phyloP scores from a whole-genome alignment of 495 filamentous ascomycete species.

The Hypoxylon trugodes region DNA sequence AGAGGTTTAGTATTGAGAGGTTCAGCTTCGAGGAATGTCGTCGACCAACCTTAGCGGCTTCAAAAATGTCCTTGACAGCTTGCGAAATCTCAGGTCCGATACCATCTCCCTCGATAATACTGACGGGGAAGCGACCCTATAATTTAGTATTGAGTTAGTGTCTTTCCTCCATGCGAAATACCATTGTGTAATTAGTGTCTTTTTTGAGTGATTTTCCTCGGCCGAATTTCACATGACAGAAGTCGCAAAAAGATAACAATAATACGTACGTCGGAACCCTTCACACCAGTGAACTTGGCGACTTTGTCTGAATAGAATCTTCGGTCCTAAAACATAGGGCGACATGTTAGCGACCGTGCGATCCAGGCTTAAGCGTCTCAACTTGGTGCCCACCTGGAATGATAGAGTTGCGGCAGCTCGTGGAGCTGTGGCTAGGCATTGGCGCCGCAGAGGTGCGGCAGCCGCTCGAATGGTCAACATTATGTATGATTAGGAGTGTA shows the following conservation, averaged over 20 bases:
- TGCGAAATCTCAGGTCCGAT: slow-evolving; percentile 98
- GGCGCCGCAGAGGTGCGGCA: slow-evolving; percentile 61
- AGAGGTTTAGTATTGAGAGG: slow-evolving; percentile 30
- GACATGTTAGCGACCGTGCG: slow-evolving; percentile 37
- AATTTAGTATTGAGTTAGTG: slow-evolving; percentile 10
- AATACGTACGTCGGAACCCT: slow-evolving; percentile 81
- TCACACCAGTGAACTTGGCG: slow-evolving; percentile 90
- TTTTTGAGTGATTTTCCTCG: slow-evolving; percentile 58
- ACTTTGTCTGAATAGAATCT: slow-evolving; percentile 71
- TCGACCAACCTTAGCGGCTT: slow-evolving; percentile 81
- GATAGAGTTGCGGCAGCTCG: slow-evolving; percentile 56
- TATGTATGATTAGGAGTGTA: slow-evolving; percentile 42
- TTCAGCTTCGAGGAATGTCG: slow-evolving; percentile 25
- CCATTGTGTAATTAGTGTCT: not conserved
- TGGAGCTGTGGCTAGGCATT: slow-evolving; percentile 56
- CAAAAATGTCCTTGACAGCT: slow-evolving; percentile 97
- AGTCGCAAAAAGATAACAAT: slow-evolving; percentile 15
- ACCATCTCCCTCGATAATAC: slow-evolving; percentile 97
- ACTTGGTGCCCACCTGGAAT: slow-evolving; percentile 55
- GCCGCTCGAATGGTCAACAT: slow-evolving; percentile 63
- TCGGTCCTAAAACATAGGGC: slow-evolving; percentile 47
- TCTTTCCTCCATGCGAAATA: not conserved
- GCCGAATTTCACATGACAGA: slow-evolving; percentile 20
- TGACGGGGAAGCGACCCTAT: slow-evolving; percentile 93
- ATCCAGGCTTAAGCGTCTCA: slow-evolving; percentile 50